A percentile compares a stretch with the other conserved stretches of the same genome.
phyloP scores from a whole-genome alignment of 208 protist genomes.

The Trypanosoma scelopori region DNA sequence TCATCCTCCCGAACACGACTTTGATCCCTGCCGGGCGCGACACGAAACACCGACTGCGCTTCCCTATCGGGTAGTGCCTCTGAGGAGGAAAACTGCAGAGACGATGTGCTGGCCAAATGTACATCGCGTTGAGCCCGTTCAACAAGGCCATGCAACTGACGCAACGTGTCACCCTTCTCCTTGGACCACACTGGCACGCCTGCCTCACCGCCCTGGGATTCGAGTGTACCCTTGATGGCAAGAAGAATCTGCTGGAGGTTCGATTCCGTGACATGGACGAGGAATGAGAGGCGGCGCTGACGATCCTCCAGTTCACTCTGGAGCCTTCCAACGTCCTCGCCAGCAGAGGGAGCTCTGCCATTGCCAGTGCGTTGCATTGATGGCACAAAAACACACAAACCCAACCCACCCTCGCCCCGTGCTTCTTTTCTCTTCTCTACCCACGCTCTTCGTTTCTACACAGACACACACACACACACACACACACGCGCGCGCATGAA shows the following conservation, averaged over 20 bases:
- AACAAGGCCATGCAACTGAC: slow-evolving; percentile 8
- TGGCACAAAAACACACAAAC: background rate
- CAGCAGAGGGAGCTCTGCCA: background rate
- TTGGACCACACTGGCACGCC: background rate
- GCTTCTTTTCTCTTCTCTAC: background rate
- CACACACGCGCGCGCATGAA: too few species aligned
- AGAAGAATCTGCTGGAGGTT: slow-evolving; percentile 17
- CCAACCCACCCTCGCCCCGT: background rate
- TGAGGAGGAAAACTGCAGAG: background rate
- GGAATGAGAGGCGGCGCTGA: slow-evolving; percentile 3
- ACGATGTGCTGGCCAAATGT: slow-evolving; percentile 8
- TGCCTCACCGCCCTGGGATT: background rate
- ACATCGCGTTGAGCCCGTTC: slow-evolving; percentile 10
- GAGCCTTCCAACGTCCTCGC: background rate
- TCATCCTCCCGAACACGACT: background rate
- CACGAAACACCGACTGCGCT: background rate
- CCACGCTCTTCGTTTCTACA: too few species aligned
- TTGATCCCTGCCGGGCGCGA: background rate
- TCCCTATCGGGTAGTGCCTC: slow-evolving; percentile 3
- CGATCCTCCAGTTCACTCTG: slow-evolving; percentile 7
- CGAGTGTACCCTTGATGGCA: slow-evolving; percentile 4
- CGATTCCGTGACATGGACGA: slow-evolving; percentile 4
- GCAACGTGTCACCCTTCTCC: background rate
- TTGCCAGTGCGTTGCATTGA: background rate
- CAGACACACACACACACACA: too few species aligned